phyloP scores from a whole-genome alignment of 2,329 filamentous ascomycete species.

The Aureobasidium namibiae region DNA sequence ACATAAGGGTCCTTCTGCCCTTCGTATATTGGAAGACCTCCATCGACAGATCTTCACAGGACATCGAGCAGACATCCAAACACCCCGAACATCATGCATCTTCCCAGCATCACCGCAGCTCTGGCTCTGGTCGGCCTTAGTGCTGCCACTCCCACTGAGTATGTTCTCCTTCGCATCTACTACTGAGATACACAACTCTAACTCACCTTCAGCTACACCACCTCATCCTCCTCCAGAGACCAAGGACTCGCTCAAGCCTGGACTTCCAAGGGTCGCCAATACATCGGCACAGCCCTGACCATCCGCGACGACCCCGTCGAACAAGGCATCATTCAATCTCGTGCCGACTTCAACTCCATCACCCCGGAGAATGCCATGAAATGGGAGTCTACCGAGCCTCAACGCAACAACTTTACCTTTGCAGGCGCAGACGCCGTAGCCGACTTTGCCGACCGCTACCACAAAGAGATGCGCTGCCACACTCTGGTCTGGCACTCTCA shows the following conservation, averaged over 20 bases:
- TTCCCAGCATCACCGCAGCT: constrained; percentile 18
- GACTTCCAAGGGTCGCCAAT: constrained; percentile 22
- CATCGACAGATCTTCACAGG: not conserved
- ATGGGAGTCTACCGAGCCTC: constrained; percentile 32
- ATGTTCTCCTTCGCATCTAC: constrained; percentile 2
- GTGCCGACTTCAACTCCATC: constrained; percentile 25
- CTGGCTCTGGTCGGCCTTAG: constrained; percentile 20
- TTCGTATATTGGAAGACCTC: not conserved
- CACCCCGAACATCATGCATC: constrained; percentile 17
- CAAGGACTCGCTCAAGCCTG: constrained; percentile 6
- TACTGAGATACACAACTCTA: not conserved
- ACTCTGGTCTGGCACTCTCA: constrained; percentile 36
- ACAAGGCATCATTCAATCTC: not conserved
- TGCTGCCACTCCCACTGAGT: constrained; percentile 17
- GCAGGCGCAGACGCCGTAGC: constrained; percentile 27
- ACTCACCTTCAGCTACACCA: not conserved
- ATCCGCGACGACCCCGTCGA: constrained; percentile 22
- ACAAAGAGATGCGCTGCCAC: constrained; percentile 32
- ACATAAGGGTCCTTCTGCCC: not conserved
- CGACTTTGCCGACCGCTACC: constrained; percentile 29
- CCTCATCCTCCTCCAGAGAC: not conserved
- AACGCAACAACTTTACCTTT: constrained; percentile 28
- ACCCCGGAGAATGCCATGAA: constrained; percentile 33
- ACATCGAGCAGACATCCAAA: not conserved
- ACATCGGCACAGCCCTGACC: constrained; percentile 30